phyloP scores from a whole-genome alignment of 768 basidiomycete species.

The Boletus speciosus region DNA sequence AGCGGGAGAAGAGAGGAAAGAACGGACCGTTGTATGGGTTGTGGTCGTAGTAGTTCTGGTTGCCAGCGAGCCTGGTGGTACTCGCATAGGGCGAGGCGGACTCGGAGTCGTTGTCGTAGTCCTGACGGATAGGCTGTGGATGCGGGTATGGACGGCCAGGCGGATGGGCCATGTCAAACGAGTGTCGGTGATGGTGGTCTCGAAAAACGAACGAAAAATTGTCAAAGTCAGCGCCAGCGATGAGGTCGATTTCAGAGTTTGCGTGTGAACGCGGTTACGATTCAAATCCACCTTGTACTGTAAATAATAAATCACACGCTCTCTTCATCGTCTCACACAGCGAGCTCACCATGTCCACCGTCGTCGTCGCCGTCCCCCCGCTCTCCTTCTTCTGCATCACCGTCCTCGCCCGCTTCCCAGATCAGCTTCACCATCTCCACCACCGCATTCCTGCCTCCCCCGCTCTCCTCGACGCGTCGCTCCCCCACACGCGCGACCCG shows the following conservation, averaged over 20 bases:
- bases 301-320: neutral
- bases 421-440: slow-evolving; percentile 34
- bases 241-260: slow-evolving; percentile 6
- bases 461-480: slow-evolving; percentile 39
- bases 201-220: slow-evolving; percentile 1
- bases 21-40: slow-evolving; percentile 21
- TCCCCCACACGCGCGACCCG: slow-evolving; percentile 43
- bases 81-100: slow-evolving; percentile 56
- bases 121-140: slow-evolving; percentile 33
- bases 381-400: slow-evolving; percentile 51
- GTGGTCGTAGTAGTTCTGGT: slow-evolving; percentile 34
- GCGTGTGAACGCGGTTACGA: slow-evolving; percentile 17
- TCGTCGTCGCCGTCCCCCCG: slow-evolving; percentile 38
- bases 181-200: slow-evolving; percentile 16
- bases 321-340: neutral
- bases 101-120: slow-evolving; percentile 49
- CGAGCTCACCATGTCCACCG: neutral
- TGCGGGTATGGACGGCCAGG: slow-evolving; percentile 36
- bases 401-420: slow-evolving; percentile 41
- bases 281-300: neutral
- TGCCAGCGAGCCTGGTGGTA: slow-evolving; percentile 52
- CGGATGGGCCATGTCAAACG: slow-evolving; percentile 35
- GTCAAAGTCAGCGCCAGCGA: slow-evolving; percentile 27
- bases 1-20: neutral
- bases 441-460: slow-evolving; percentile 33